A percentile compares a stretch with the other conserved stretches of the same genome.
phyloP scores from a whole-genome alignment of 805 yeast species.

The Komagataella mondaviorum region DNA sequence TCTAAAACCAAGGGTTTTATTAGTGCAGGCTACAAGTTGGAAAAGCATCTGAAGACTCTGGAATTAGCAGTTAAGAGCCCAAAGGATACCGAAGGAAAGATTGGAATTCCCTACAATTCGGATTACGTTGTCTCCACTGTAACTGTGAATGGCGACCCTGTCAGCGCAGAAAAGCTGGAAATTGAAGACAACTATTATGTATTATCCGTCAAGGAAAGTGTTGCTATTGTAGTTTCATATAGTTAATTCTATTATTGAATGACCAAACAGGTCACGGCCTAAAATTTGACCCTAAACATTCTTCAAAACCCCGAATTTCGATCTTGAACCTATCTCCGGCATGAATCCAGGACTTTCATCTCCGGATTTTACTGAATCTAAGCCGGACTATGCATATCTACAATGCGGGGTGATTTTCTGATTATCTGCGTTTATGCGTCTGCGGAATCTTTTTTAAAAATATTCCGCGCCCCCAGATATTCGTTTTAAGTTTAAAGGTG shows the following conservation, averaged over 20 bases:
- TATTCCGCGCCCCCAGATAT: background rate
- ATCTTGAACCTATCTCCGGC: background rate
- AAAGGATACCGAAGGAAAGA: background rate
- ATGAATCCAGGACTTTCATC: background rate
- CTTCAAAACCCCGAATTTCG: background rate
- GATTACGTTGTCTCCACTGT: background rate
- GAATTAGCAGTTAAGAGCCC: conserved; percentile 1
- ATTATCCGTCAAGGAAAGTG: background rate
- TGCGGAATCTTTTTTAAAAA: background rate
- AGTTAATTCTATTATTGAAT: background rate
- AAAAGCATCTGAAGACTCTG: conserved; percentile 1
- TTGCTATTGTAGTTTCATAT: background rate
- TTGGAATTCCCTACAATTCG: background rate
- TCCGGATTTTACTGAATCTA: background rate
- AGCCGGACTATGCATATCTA: background rate
- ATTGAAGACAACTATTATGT: background rate
- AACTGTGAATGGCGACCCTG: background rate
- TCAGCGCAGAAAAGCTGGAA: background rate
- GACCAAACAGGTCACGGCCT: background rate
- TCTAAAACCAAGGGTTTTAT: conserved; percentile 4
- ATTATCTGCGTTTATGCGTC: background rate
- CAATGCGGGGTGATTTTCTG: background rate
- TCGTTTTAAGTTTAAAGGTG: background rate
- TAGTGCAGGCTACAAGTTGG: conserved; percentile 4
- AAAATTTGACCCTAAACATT: background rate